These are phyloP conservation scores for Coccomyxa subellipsoidea DNA, from an alignment of 163 green algal genomes.

Conservation along the genomic window DNA sequence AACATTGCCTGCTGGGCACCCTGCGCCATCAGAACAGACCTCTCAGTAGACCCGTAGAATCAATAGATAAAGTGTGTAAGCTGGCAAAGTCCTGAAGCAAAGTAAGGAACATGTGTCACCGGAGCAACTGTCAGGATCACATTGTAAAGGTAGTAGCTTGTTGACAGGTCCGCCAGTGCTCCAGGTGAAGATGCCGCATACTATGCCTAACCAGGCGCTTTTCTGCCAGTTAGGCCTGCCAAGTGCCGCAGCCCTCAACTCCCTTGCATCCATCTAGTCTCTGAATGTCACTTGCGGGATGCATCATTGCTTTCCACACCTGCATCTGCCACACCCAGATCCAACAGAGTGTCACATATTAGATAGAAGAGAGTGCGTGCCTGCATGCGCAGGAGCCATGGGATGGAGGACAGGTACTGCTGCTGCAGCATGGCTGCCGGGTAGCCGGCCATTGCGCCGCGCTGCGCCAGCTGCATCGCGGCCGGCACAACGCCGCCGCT, in stretches of 20 bases:
- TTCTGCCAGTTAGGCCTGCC: not conserved
- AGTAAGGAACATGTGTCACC: no score
- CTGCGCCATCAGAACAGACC: not conserved
- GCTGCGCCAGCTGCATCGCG: not conserved
- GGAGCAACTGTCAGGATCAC: not conserved
- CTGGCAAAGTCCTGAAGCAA: no score
- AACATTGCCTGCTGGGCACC: not conserved
- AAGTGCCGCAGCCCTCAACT: not conserved
- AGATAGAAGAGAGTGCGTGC: no score
- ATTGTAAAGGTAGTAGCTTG: not conserved
- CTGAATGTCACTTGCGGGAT: not conserved
- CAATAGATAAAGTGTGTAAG: no score
- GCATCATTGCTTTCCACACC: not conserved
- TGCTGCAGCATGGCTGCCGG: not conserved
- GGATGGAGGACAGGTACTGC: constrained; percentile 1
- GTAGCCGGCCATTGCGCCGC: not conserved
- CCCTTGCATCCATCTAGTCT: not conserved
- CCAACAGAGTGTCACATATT: not conserved
- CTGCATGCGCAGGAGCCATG: constrained; percentile 5
- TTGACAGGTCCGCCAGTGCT: not conserved
- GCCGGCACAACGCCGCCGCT: not conserved
- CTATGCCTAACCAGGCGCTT: not conserved
- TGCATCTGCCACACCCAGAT: not conserved
- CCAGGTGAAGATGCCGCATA: not conserved
- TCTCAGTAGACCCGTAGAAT: no score